Base-by-base conservation (phyloP, 179 eudicot species). In the Beta lomatogona region DNA sequence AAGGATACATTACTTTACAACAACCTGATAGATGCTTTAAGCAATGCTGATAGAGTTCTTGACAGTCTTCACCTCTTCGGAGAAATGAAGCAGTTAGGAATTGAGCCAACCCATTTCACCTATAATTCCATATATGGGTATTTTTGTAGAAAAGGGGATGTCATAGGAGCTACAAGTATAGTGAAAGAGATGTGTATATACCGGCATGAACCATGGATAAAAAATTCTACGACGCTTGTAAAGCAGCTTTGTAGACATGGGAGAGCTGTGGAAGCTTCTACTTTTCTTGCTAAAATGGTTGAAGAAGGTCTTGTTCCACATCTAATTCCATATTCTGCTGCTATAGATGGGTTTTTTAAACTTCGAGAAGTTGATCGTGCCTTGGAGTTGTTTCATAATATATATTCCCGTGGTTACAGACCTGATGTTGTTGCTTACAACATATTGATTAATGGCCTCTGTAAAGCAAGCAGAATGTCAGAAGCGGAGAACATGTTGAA, bases 171-270 rank as follows among this genome's bases (percentile, higher is more conserved):
- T 65, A 73, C 83, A 59, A 79, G 55, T 80, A 76, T 92, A 70
- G 73, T 92, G 81, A 91, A 81, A 77, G 94, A 95, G 81, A 93
- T 95, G 93, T 91, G 94, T 76, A 28, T 74, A 75, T 61, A 83
- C 82, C 92, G 91, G 77, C 92, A 92, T 78, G 87, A 92, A 66
- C 98, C 98, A 18, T 93, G 98, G 98, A 95, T 93, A 81, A 95
- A 95, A 81, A 82, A 95, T 82, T 87, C 89, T 70, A 92, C 97
- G 25, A 79, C 90, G 80, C 94, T 95, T 44, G 88, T 90, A n/a
- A 89, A 89, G 75, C 86, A 87, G 73, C 86, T 95, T 16, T 92
- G 91, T 80, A 82, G 81, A 82, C 81, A 87, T 71, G 88, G 93
- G 64, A 88, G 81, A 87, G 93, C 84, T 36, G 66, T 36, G 53